Evolutionary conservation across 2,329 filamentous ascomycete genomes (phyloP).

Genomic region (Pseudogymnoascus sp.): DNA sequence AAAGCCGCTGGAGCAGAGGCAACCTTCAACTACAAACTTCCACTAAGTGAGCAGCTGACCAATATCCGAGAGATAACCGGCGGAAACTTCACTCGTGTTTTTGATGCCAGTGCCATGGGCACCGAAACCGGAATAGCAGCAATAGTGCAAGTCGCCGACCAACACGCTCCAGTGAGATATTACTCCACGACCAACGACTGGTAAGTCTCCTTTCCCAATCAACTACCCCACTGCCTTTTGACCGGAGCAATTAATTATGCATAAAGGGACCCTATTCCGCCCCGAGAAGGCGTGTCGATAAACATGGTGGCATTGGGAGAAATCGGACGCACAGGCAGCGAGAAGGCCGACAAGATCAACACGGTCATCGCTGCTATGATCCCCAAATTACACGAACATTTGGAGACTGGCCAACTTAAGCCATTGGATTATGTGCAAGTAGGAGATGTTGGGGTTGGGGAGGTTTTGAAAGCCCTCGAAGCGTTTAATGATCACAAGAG

Average conservation of each 20-base stretch:
- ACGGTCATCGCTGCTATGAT: conserved; percentile 17
- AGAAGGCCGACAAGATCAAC: conserved; percentile 13
- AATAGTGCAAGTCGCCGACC: conserved; percentile 20
- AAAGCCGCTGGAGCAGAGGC: conserved; percentile 27
- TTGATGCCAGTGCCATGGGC: conserved; percentile 28
- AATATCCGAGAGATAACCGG: conserved; percentile 27
- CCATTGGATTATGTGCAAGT: conserved; percentile 20
- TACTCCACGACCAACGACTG: conserved; percentile 30
- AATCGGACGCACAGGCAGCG: conserved; percentile 18
- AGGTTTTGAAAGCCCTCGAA: conserved; percentile 17
- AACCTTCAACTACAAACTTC: conserved; percentile 27
- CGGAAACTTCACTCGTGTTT: conserved; percentile 29
- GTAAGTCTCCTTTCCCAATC: conserved; percentile 19
- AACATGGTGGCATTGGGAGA: conserved; percentile 16
- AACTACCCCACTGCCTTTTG: background rate
- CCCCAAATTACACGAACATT: conserved; percentile 15
- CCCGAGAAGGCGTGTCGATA: conserved; percentile 14
- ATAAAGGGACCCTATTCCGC: conserved; percentile 16
- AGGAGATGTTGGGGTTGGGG: conserved; percentile 15
- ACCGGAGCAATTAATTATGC: background rate
- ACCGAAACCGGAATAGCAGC: conserved; percentile 27
- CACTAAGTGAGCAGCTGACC: conserved; percentile 26
- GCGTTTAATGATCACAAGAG: conserved; percentile 15
- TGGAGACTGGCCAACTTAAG: conserved; percentile 16
- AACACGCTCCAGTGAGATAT: conserved; percentile 23